Evolutionary conservation across 2,329 filamentous ascomycete genomes (phyloP).

Genomic region (Trichoderma gracile): DNA sequence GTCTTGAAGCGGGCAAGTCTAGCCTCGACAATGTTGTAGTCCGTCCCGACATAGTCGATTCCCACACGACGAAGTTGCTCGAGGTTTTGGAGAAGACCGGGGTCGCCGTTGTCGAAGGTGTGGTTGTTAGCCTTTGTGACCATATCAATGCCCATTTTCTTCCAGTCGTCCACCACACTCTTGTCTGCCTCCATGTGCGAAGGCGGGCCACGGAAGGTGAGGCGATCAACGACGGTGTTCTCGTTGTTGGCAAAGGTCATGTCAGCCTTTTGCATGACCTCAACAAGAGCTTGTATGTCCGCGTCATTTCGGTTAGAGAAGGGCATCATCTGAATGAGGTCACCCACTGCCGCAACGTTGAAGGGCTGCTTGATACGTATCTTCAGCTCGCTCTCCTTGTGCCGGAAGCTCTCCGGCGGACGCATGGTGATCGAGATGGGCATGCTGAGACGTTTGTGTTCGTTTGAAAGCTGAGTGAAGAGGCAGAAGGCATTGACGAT

Average conservation of each 20-base stretch:
- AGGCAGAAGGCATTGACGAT: background rate
- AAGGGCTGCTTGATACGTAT: conserved; percentile 21
- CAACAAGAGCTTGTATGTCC: conserved; percentile 11
- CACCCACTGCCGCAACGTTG: conserved; percentile 15
- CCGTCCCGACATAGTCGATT: conserved; percentile 13
- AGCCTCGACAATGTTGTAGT: conserved; percentile 9
- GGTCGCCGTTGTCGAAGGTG: conserved; percentile 9
- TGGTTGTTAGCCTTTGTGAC: conserved; percentile 15
- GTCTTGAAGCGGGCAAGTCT: conserved; percentile 14
- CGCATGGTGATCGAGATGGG: conserved; percentile 2
- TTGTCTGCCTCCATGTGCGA: conserved; percentile 20
- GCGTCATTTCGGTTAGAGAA: conserved; percentile 6
- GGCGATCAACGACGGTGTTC: conserved; percentile 20
- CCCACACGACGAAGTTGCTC: conserved; percentile 16
- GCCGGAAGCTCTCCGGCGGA: conserved; percentile 3
- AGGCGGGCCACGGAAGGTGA: conserved; percentile 6
- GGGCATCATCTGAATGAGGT: conserved; percentile 10
- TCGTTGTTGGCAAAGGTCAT: conserved; percentile 21
- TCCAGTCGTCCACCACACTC: conserved; percentile 9
- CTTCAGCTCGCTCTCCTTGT: conserved; percentile 12
- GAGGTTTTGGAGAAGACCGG: conserved; percentile 13
- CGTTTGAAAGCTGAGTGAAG: background rate
- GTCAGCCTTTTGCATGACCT: conserved; percentile 12
- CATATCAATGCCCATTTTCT: conserved; percentile 19
- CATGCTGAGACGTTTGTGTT: background rate